phyloP scores from a whole-genome alignment of 148 eudicot genomes.

The Limonium bicolor region DNA sequence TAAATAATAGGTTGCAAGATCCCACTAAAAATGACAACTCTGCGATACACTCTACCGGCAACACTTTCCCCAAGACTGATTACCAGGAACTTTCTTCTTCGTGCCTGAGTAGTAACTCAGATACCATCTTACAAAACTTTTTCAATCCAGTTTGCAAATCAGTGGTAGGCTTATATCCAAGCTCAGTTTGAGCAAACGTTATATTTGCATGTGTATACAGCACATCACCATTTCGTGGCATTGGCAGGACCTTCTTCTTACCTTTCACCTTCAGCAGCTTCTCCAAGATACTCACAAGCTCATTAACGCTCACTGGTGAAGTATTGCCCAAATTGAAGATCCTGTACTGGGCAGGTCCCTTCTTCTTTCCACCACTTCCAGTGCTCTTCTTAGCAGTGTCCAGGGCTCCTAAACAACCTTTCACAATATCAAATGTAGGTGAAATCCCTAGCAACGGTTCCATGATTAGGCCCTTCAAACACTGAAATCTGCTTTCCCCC shows the following conservation, averaged over 20 bases:
- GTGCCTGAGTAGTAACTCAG: conserved; percentile 27
- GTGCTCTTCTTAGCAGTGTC: conserved; percentile 70
- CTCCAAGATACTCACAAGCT: conserved; percentile 54
- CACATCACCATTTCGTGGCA: conserved; percentile 76
- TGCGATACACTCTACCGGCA: no score
- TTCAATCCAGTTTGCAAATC: conserved; percentile 63
- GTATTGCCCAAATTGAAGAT: conserved; percentile 64
- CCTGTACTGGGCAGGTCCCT: conserved; percentile 47
- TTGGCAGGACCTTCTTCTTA: conserved; percentile 23
- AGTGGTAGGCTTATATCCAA: conserved; percentile 45
- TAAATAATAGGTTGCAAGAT: background rate
- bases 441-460: conserved; percentile 52
- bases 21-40: background rate
- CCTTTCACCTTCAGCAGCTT: conserved; percentile 46
- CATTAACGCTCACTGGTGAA: conserved; percentile 39
- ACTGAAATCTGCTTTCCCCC: conserved; percentile 39
- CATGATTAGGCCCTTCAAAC: conserved; percentile 46
- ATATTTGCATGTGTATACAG: conserved; percentile 58
- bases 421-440: conserved; percentile 67
- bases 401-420: conserved; percentile 60
- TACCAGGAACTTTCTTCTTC: conserved; percentile 33
- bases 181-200: conserved; percentile 42
- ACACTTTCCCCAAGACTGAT: no score
- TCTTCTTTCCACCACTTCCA: conserved; percentile 58
- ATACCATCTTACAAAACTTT: conserved; percentile 67